These are phyloP conservation scores for Wallacemonas rigidus DNA, from an alignment of 208 protist species.

Conservation along the genomic window DNA sequence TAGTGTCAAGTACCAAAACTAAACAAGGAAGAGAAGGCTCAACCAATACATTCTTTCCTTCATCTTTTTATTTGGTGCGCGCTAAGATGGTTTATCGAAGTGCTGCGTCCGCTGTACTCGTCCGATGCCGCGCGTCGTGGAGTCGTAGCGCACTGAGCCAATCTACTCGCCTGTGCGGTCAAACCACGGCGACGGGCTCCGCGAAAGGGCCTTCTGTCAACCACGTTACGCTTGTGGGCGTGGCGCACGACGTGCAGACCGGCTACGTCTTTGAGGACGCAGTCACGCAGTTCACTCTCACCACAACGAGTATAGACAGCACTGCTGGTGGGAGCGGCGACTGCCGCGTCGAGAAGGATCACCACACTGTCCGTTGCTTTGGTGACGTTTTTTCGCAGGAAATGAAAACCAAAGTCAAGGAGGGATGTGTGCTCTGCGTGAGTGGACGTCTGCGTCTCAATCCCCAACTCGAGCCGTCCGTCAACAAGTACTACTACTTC, in stretches of 20 bases:
- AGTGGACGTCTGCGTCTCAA: conserved; percentile 87
- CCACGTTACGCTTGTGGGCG: conserved; percentile 89
- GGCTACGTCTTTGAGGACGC: conserved; percentile 92
- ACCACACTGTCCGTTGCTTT: conserved; percentile 91
- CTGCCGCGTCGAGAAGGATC: conserved; percentile 90
- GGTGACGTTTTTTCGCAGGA: conserved; percentile 88
- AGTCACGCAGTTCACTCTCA: conserved; percentile 91
- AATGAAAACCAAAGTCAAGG: conserved; percentile 67
- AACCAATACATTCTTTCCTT: background rate
- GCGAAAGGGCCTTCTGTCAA: conserved; percentile 63
- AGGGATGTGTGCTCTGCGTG: conserved; percentile 88
- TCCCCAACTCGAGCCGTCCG: conserved; percentile 86
- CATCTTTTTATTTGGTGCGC: background rate
- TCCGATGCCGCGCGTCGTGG: background rate
- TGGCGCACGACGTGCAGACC: conserved; percentile 89
- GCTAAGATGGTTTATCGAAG: background rate
- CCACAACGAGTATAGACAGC: conserved; percentile 87
- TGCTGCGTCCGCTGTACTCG: background rate
- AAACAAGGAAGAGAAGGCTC: too few relatives aligned
- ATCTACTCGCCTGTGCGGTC: background rate
- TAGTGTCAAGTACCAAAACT: too few relatives aligned
- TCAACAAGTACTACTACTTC: conserved; percentile 92
- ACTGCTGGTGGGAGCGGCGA: conserved; percentile 61
- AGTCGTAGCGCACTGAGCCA: background rate
- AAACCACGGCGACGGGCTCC: background rate